Conservation (phyloP, 2,329 filamentous ascomycete genomes). For the Pseudogymnoascus sp. region DNA sequence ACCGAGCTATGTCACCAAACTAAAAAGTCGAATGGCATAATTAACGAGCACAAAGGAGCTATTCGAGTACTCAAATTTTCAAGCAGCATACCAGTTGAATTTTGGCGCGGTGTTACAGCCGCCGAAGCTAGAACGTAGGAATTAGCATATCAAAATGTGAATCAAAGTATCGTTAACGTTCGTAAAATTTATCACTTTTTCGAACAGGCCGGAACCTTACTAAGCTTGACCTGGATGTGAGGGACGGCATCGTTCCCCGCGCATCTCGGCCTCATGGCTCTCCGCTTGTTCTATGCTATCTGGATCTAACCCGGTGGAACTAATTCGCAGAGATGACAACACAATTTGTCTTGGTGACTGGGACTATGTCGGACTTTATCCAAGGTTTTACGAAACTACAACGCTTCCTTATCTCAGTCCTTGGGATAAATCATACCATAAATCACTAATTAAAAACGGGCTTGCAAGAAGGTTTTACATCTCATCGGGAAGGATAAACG, state of each 20-base stretch:
- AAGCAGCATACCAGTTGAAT: conserved; percentile 18
- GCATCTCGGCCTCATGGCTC: conserved; percentile 16
- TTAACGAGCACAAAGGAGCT: conserved; percentile 12
- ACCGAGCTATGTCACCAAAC: conserved; percentile 13
- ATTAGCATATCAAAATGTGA: conserved; percentile 18
- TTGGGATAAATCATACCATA: conserved; percentile 18
- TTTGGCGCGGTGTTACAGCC: conserved; percentile 17
- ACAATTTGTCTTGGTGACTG: conserved; percentile 24
- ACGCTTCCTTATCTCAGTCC: conserved; percentile 19
- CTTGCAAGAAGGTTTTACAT: not conserved
- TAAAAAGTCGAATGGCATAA: conserved; percentile 11
- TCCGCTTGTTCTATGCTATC: conserved; percentile 25
- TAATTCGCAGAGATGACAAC: conserved; percentile 22
- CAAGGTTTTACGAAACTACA: conserved; percentile 22
- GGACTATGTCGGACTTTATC: conserved; percentile 23
- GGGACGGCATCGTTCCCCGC: conserved; percentile 15
- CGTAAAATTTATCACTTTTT: conserved; percentile 22
- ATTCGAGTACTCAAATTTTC: conserved; percentile 15
- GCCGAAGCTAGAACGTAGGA: conserved; percentile 21
- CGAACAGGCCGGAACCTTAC: conserved; percentile 16
- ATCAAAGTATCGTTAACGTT: conserved; percentile 20
- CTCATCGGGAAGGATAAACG: not conserved
- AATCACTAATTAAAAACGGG: conserved; percentile 14
- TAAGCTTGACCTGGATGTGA: conserved; percentile 15
- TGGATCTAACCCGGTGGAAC: conserved; percentile 24